phyloP scores from a whole-genome alignment of 495 filamentous ascomycete genomes.

The Podospora bellae-mahoneyi region DNA sequence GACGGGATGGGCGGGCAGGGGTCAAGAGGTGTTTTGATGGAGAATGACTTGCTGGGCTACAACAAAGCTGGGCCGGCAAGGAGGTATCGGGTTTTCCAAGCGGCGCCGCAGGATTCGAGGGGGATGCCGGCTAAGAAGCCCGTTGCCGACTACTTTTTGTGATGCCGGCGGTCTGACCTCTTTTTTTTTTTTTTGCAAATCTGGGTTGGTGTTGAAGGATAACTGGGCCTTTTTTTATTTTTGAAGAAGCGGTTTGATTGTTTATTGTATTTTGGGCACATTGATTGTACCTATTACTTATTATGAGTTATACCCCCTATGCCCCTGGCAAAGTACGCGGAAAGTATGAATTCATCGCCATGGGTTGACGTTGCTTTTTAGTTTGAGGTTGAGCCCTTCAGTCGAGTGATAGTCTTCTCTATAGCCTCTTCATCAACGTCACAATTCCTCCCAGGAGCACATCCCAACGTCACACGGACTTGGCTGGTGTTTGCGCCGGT shows the following conservation, averaged over 20 bases:
- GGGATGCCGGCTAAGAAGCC: conserved; percentile 99
- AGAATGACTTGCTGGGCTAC: conserved; percentile 39
- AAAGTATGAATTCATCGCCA: background rate
- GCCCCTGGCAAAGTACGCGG: background rate
- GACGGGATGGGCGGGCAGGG: conserved; percentile 27
- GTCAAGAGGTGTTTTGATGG: conserved; percentile 36
- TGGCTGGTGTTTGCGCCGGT: conserved; percentile 14
- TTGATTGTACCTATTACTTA: background rate
- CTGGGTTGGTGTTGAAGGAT: conserved; percentile 10
- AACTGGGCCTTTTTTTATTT: background rate
- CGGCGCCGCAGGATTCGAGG: conserved; percentile 90
- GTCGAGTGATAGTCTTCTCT: background rate
- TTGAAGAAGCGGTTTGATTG: background rate
- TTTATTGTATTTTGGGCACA: background rate
- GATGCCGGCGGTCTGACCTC: conserved; percentile 11
- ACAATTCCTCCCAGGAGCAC: conserved; percentile 15
- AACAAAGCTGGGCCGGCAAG: conserved; percentile 70
- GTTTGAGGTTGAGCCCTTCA: background rate
- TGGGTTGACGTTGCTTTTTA: background rate
- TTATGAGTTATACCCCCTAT: background rate
- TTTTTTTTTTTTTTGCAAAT: conserved; percentile 2
- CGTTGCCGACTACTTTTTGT: conserved; percentile 94
- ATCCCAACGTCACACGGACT: conserved; percentile 16
- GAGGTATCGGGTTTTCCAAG: conserved; percentile 93
- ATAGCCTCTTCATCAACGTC: conserved; percentile 12